Base-by-base conservation (phyloP, 257 asterid genomes). In the Scutellaria minor region DNA sequence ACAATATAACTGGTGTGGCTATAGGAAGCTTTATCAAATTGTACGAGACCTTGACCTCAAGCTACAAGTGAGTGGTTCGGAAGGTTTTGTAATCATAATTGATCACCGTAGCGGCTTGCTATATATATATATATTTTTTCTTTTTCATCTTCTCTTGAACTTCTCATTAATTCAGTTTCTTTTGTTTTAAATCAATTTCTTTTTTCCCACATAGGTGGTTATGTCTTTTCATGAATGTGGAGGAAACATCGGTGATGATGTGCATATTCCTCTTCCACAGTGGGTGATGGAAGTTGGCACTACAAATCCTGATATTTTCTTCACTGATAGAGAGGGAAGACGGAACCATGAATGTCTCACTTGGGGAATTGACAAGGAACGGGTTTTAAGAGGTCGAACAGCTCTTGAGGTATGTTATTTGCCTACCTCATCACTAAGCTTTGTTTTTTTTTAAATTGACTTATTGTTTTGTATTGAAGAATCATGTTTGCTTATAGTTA, bases 141-240 rank as follows among this genome's bases (percentile, higher is more conserved):
- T 24, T 35, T 7, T 40, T 44, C 15, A 39, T 6, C 9, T 66
- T 65, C n/a, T 45, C 14, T 59, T 40, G n/a, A 31, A 45, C 44
- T 4, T n/a, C 7, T 50, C 53, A 7, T 40, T 61, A 5, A 47
- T 59, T 11, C 51, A 18, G 4, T 56, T 11, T 48, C 37, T 41
- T 74, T 9, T n/a, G 9, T 31, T 46, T 57, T n/a, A 8, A 24
- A 52, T 69, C 37, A 12, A 15, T 71, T 31, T 1, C n/a, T n/a
- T 42, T 66, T 41, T 67, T 0, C 50, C 61, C 50, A 67, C 42
- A 14, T 69, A 90, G 97, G 97, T 85, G 46, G 88, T 90, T 71
- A 88, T 90, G 96, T 90, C 97, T 52, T 88, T 90, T 66, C 97
- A 90, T 74, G 88, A 88, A 82, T 90, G 96, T 78, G 97, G 97